These are phyloP conservation scores for Nicotiana attenuata DNA, from an alignment of 257 asterid genomes.

Conservation along the genomic window DNA sequence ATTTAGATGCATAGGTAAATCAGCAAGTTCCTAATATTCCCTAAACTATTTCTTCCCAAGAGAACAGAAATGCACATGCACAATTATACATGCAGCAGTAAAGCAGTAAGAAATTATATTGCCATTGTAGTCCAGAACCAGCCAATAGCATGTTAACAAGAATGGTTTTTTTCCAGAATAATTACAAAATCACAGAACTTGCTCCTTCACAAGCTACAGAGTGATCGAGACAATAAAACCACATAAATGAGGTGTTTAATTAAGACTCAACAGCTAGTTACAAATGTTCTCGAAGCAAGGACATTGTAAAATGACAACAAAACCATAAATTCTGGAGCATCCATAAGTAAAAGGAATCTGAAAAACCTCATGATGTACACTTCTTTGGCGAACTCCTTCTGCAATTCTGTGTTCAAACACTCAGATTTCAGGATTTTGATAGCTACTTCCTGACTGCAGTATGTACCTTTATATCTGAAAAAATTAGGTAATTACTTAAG, in stretches of 20 bases:
- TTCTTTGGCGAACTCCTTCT: slow-evolving; percentile 93
- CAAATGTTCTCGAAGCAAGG: too few relatives aligned
- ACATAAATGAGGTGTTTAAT: too few relatives aligned
- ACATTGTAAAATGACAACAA: too few relatives aligned
- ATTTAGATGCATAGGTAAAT: neutral
- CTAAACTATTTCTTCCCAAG: too few relatives aligned
- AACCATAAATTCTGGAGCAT: too few relatives aligned
- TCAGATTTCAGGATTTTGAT: slow-evolving; percentile 92
- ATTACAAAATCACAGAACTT: neutral
- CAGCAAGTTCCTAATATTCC: too few relatives aligned
- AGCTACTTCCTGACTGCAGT: slow-evolving; percentile 91
- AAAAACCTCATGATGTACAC: slow-evolving; percentile 96
- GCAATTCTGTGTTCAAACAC: slow-evolving; percentile 67
- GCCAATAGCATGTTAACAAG: too few relatives aligned
- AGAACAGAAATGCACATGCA: too few relatives aligned
- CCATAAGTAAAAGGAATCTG: neutral
- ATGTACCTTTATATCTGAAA: too few relatives aligned
- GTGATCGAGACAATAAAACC: neutral
- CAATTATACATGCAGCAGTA: too few relatives aligned
- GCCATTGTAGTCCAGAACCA: too few relatives aligned
- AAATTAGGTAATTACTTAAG: neutral
- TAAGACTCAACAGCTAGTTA: too few relatives aligned
- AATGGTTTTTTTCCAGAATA: neutral
- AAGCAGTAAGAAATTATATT: neutral
- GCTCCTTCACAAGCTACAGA: neutral